Evolutionary conservation across 169 alveolate genomes (phyloP).

Genomic region (Cryptosporidium baileyi): DNA sequence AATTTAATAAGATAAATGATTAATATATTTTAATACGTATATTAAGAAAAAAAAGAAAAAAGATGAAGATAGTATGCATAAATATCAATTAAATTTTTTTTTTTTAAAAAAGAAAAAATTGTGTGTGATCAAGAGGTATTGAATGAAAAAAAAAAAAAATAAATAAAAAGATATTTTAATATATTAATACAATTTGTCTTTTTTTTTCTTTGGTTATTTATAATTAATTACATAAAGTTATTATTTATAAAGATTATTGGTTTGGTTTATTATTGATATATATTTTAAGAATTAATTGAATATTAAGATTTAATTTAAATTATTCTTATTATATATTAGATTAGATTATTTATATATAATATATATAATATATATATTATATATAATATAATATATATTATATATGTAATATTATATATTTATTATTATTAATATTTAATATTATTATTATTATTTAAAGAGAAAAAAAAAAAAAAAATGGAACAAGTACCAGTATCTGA

Average conservation of each 20-base stretch:
- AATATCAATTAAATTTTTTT: not conserved
- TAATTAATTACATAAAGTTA: not conserved
- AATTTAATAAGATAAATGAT: constrained; percentile 5
- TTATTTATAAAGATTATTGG: not conserved
- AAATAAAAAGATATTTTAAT: not conserved
- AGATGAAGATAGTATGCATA: not conserved
- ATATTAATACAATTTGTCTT: not conserved
- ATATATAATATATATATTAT: too few species aligned
- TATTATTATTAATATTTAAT: too few species aligned
- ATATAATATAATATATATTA: too few species aligned
- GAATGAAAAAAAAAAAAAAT: constrained; percentile 17
- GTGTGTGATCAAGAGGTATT: constrained; percentile 29
- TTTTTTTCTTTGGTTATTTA: not conserved
- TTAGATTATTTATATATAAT: too few species aligned
- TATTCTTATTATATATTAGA: not conserved
- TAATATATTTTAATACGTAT: constrained; percentile 6
- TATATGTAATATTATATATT: too few species aligned
- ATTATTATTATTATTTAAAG: too few species aligned
- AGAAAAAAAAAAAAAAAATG: not conserved
- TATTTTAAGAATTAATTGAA: too few species aligned
- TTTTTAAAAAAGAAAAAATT: not conserved
- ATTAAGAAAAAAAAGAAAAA: constrained; percentile 23
- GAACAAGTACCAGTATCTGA: constrained; percentile 54
- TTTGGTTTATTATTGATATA: not conserved
- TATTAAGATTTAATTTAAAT: not conserved